These are phyloP conservation scores for Entoloma clypeatum DNA, from an alignment of 1,284 basidiomycete species.

Conservation along the genomic window DNA sequence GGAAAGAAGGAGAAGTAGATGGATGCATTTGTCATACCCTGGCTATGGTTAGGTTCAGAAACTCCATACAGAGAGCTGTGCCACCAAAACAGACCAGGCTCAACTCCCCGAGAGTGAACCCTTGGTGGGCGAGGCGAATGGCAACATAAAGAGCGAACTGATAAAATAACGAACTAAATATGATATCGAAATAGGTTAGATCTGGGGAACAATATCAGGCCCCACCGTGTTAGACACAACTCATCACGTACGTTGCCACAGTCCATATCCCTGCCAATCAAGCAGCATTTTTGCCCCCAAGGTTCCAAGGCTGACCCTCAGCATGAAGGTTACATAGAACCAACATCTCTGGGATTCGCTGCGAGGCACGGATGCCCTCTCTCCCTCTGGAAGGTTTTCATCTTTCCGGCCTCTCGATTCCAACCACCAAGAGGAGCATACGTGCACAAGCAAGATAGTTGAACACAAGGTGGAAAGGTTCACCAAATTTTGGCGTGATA, in stretches of 20 bases:
- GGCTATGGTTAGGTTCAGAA: constrained; percentile 76
- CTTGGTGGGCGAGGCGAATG: constrained; percentile 85
- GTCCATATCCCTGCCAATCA: constrained; percentile 37
- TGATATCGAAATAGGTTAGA: constrained; percentile 76
- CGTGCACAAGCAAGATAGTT: constrained; percentile 73
- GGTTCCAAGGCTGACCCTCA: constrained; percentile 46
- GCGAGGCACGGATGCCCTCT: constrained; percentile 72
- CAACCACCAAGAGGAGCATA: constrained; percentile 69
- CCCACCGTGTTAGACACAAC: constrained; percentile 7
- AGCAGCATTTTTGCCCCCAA: constrained; percentile 48
- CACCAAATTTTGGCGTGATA: constrained; percentile 72
- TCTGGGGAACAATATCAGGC: constrained; percentile 41
- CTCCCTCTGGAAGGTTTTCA: constrained; percentile 50
- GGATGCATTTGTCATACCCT: constrained; percentile 48
- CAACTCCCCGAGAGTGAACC: constrained; percentile 94
- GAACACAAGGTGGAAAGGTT: constrained; percentile 79
- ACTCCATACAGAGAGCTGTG: constrained; percentile 84
- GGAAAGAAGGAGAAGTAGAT: background rate
- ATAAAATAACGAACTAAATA: constrained; percentile 77
- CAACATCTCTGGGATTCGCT: constrained; percentile 59
- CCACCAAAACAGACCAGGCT: constrained; percentile 86
- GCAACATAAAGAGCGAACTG: constrained; percentile 90
- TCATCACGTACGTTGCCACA: constrained; percentile 62
- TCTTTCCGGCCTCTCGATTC: constrained; percentile 52
- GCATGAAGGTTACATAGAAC: constrained; percentile 61